phyloP scores from a whole-genome alignment of 2,329 filamentous ascomycete genomes.

The Cercospora sojina region DNA sequence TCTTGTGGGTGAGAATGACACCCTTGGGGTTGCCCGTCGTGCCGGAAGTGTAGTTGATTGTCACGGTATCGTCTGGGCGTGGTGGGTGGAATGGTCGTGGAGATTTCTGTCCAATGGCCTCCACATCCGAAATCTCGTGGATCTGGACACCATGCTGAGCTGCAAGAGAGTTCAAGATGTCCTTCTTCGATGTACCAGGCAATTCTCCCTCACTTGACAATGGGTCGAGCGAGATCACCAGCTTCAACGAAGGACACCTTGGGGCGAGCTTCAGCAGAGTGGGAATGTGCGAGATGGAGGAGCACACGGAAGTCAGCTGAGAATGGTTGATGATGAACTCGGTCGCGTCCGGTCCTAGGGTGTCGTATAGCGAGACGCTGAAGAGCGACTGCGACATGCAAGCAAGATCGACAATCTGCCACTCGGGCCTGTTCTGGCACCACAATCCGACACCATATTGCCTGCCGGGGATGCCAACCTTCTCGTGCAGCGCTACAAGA shows the following conservation, averaged over 20 bases:
- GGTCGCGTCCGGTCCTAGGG: constrained; percentile 82
- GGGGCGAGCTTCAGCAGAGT: constrained; percentile 76
- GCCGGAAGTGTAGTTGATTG: constrained; percentile 88
- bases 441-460: constrained; percentile 78
- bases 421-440: constrained; percentile 85
- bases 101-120: constrained; percentile 71
- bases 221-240: constrained; percentile 84
- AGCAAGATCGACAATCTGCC: constrained; percentile 85
- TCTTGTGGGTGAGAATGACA: constrained; percentile 77
- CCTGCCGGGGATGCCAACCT: constrained; percentile 63
- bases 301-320: constrained; percentile 69
- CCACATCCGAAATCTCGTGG: constrained; percentile 76
- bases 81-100: constrained; percentile 71
- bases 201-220: constrained; percentile 72
- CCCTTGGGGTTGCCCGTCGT: constrained; percentile 82
- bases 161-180: constrained; percentile 73
- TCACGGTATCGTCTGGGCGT: constrained; percentile 71
- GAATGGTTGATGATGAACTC: constrained; percentile 97
- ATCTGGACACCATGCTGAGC: constrained; percentile 72
- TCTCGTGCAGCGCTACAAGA: constrained; percentile 75
- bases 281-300: constrained; percentile 77
- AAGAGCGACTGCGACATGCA: constrained; percentile 84
- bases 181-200: constrained; percentile 73
- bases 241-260: constrained; percentile 75
- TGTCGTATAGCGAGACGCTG: constrained; percentile 94